Conservation (phyloP, 1,284 basidiomycete species). For the Gomphus bonarii region DNA sequence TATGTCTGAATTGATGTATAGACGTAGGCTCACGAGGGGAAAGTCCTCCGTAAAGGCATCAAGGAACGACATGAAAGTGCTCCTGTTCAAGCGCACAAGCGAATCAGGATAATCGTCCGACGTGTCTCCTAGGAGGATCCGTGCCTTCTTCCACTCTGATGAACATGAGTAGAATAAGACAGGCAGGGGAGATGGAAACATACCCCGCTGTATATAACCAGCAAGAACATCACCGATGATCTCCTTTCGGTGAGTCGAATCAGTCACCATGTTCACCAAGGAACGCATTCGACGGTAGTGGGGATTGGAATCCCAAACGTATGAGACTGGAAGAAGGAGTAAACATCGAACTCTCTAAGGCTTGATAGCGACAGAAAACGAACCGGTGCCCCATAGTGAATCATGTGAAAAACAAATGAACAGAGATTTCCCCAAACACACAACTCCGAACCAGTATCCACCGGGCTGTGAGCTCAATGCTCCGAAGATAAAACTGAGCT, state of each 20-base stretch:
- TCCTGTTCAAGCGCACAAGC: not conserved
- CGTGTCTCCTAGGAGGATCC: slow-evolving; percentile 7
- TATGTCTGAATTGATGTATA: not conserved
- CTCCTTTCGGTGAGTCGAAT: slow-evolving; percentile 23
- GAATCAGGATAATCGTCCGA: slow-evolving; percentile 1
- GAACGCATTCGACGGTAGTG: slow-evolving; percentile 26
- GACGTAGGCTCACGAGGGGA: not conserved
- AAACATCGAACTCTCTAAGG: not conserved
- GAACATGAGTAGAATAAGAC: not conserved
- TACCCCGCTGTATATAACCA: slow-evolving; percentile 23
- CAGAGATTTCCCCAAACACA: not conserved
- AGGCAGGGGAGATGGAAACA: not conserved
- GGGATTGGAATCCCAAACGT: slow-evolving; percentile 16
- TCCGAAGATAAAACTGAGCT: not conserved
- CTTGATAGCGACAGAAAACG: not conserved
- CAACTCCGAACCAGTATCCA: not conserved
- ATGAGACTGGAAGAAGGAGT: not conserved
- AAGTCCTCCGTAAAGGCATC: not conserved
- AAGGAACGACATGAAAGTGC: not conserved
- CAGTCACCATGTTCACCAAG: slow-evolving; percentile 23
- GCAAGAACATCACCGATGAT: slow-evolving; percentile 27
- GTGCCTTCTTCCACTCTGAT: slow-evolving; percentile 11
- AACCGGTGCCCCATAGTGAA: not conserved
- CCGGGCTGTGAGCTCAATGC: slow-evolving; percentile 2
- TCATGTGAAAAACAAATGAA: not conserved